phyloP scores from a whole-genome alignment of 805 yeast species.

The Ogataea henricii region DNA sequence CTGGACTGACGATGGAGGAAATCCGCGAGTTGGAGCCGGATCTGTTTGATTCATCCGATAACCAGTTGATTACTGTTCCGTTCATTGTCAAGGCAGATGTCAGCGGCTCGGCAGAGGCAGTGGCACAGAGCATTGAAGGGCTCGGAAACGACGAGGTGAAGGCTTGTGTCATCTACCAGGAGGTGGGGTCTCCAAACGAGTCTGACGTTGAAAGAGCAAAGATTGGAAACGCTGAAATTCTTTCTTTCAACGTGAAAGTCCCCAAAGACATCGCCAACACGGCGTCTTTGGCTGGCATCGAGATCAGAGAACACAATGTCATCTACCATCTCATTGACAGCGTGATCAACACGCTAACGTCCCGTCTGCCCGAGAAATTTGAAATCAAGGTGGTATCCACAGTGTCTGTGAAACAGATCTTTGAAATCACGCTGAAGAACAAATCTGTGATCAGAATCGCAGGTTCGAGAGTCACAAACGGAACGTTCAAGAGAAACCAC shows the following conservation, averaged over 20 bases:
- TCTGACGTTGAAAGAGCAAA: constrained; percentile 68
- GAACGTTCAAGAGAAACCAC: constrained; percentile 62
- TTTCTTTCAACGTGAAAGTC: constrained; percentile 75
- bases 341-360: constrained; percentile 65
- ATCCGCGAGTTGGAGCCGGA: constrained; percentile 39
- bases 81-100: constrained; percentile 90
- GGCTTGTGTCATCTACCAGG: constrained; percentile 66
- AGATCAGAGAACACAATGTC: constrained; percentile 66
- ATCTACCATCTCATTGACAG: constrained; percentile 88
- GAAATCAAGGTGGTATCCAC: constrained; percentile 69
- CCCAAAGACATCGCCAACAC: constrained; percentile 62
- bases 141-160: constrained; percentile 87
- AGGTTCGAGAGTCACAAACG: constrained; percentile 80
- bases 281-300: constrained; percentile 60
- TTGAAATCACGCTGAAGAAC: constrained; percentile 62
- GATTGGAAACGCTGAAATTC: constrained; percentile 67
- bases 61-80: constrained; percentile 41
- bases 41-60: constrained; percentile 34
- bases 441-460: constrained; percentile 67
- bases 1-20: constrained; percentile 59
- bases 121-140: constrained; percentile 73
- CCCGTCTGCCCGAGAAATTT: constrained; percentile 61
- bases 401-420: constrained; percentile 68
- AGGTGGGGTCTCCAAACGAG: constrained; percentile 77
- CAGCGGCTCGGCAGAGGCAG: constrained; percentile 93